Percentiles rank a stretch among this genome's conserved stretches.
Conservation (phyloP, 768 basidiomycete genomes). For the Mrakia frigida region DNA sequence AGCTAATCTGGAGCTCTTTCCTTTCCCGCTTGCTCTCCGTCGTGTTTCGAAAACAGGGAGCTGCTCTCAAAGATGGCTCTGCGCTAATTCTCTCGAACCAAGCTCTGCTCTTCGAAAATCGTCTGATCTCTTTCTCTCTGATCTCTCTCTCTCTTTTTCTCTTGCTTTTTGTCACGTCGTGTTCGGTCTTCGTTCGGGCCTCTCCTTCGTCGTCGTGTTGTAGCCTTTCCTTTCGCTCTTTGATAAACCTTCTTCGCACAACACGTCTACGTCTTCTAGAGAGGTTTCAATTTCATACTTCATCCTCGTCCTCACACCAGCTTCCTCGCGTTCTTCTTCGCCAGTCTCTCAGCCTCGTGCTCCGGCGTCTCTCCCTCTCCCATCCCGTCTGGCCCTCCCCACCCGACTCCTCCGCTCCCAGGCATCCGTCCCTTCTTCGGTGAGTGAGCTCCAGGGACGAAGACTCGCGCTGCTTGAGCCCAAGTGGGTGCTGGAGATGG, state of each 20-base stretch:
- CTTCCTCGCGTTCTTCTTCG: not conserved
- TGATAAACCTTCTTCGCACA: not conserved
- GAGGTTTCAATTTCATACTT: not conserved
- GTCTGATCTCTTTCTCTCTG: not conserved
- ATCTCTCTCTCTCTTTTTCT: not conserved
- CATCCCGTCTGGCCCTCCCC: conserved; percentile 13
- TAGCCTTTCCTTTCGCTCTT: not conserved
- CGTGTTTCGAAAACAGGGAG: not conserved
- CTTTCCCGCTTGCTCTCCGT: not conserved
- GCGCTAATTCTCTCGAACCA: not conserved
- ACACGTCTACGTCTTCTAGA: not conserved
- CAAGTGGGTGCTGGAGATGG: not conserved
- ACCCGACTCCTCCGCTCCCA: conserved; percentile 10
- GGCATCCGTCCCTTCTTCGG: conserved; percentile 15
- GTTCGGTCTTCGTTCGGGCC: not conserved
- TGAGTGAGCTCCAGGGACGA: conserved; percentile 5
- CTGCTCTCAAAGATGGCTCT: not conserved
- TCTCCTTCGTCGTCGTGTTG: not conserved
- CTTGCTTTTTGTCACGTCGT: not conserved
- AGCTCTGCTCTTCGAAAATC: not conserved
- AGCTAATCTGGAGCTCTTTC: not conserved
- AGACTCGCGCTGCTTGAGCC: not conserved
- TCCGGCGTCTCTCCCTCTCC: conserved; percentile 23
- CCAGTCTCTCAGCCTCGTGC: not conserved
- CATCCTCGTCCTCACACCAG: not conserved